phyloP scores from a whole-genome alignment of 2,329 filamentous ascomycete species.

The Cadophora luteo-olivacea region DNA sequence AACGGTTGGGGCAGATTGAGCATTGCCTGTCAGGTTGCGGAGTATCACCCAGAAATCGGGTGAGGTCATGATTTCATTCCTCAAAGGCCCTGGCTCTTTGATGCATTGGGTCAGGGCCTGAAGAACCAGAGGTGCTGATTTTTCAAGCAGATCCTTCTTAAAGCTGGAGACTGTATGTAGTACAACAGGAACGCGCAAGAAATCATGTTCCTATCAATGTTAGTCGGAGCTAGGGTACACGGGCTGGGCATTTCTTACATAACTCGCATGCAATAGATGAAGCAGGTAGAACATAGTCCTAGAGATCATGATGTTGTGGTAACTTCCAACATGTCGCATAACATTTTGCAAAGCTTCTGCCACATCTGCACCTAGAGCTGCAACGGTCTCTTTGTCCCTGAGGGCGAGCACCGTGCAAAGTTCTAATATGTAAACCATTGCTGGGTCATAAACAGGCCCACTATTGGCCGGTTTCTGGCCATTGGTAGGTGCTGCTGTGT shows the following conservation, averaged over 20 bases:
- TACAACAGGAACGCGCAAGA: conserved; percentile 88
- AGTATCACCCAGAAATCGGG: conserved; percentile 97
- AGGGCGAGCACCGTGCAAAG: conserved; percentile 84
- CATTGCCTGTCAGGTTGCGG: conserved; percentile 72
- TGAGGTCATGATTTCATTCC: conserved; percentile 93
- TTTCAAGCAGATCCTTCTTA: conserved; percentile 76
- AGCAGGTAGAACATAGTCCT: conserved; percentile 88
- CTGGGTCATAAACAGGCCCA: conserved; percentile 79
- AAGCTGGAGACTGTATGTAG: conserved; percentile 92
- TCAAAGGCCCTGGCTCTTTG: conserved; percentile 75
- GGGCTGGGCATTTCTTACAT: conserved; percentile 62
- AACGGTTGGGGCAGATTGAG: conserved; percentile 76
- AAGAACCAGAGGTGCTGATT: conserved; percentile 76
- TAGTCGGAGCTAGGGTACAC: conserved; percentile 36
- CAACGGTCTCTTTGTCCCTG: conserved; percentile 75
- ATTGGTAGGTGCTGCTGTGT: conserved; percentile 66
- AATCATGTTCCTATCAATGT: conserved; percentile 75
- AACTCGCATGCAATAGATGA: conserved; percentile 80
- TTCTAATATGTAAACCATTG: conserved; percentile 88
- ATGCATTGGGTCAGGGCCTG: conserved; percentile 84
- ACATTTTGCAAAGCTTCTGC: conserved; percentile 82
- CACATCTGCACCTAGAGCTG: conserved; percentile 77
- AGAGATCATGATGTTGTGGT: conserved; percentile 85
- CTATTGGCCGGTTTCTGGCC: conserved; percentile 61
- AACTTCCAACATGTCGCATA: conserved; percentile 77